Evolutionary conservation across 768 basidiomycete species (phyloP), one percentile per base, ranked within the genome.

Genomic region (Mycena capillaripes): DNA sequence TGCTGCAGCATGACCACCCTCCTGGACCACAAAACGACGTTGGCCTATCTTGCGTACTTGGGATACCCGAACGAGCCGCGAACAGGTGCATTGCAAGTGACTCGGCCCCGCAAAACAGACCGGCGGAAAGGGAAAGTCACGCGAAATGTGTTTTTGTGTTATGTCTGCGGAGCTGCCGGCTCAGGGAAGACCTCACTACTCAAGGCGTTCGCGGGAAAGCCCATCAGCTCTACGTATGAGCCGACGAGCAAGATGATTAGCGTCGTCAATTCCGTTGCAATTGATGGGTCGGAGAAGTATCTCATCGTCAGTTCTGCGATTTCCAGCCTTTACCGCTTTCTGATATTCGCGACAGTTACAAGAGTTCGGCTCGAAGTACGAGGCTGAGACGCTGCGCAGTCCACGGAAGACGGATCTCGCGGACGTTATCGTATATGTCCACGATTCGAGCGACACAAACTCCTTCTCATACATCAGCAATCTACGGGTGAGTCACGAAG

Each of bases 381-480:
- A 99, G 82, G 88, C 94, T 0, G 97, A 98, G 81, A 92, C 90
- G 12, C 84, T 99, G 67, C 90, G 97, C 71, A 96, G 93, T 81
- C 87, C 91, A 44, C 97, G 96, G 85, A 98, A 97, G 84, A 91
- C 92, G 36, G 97, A 98, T 80, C 83, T 95, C 53, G 95, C 95
- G 23, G 97, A 99, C 82, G 95, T 98, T 48, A 94, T 98, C 71
- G 89, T 97, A 73, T 98, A 97, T 79, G 96, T 98, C 36, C 92
- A 98, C 78, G 97, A 99, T 82, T 98, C 97, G 56, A 97, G 95
- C 79, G 97, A 99, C 80, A 98, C 97, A 46, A 99, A 99, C 83
- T 98, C 96, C 12, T 99, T 99, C 81, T 97, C 96, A 56, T 98
- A 99, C 83, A 96, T 99, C 81, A 97, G 96, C 77, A 98, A 97